Conservation (phyloP, 2,329 filamentous ascomycete genomes). For the Colletotrichum sp. region DNA sequence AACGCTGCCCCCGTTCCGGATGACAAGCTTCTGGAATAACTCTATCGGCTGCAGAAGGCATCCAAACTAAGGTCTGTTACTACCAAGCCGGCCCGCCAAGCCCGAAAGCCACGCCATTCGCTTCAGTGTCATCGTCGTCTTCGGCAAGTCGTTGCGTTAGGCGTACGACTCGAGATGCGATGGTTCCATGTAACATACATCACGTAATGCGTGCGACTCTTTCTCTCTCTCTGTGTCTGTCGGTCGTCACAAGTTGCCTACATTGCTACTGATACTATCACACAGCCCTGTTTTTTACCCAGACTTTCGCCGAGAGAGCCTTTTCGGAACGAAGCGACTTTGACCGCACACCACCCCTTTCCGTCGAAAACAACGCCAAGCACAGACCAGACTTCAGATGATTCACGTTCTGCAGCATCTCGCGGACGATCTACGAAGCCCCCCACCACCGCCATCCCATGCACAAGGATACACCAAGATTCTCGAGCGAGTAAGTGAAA, state of each 20-base stretch:
- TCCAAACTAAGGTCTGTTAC: neutral
- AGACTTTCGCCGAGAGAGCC: neutral
- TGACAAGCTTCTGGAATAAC: conserved; percentile 3
- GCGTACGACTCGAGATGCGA: neutral
- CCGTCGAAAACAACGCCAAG: neutral
- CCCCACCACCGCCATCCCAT: neutral
- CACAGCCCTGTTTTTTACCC: neutral
- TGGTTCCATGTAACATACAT: neutral
- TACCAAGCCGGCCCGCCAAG: neutral
- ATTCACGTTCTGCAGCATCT: conserved; percentile 9
- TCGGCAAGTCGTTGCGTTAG: neutral
- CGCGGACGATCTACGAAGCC: neutral
- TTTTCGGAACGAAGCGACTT: neutral
- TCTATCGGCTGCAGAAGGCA: neutral
- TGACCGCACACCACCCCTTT: neutral
- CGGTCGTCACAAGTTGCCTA: neutral
- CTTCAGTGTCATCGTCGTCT: neutral
- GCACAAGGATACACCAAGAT: neutral
- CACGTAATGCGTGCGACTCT: neutral
- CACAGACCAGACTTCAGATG: neutral
- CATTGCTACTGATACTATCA: neutral
- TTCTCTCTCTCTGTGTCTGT: neutral
- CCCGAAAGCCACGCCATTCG: neutral
- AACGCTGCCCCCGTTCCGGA: neutral
- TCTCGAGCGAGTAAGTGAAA: neutral